Percentiles rank a stretch among this genome's conserved stretches.
These are phyloP conservation scores for Saccharomycopsis javanensis DNA, from an alignment of 805 yeast genomes.

Conservation along the genomic window DNA sequence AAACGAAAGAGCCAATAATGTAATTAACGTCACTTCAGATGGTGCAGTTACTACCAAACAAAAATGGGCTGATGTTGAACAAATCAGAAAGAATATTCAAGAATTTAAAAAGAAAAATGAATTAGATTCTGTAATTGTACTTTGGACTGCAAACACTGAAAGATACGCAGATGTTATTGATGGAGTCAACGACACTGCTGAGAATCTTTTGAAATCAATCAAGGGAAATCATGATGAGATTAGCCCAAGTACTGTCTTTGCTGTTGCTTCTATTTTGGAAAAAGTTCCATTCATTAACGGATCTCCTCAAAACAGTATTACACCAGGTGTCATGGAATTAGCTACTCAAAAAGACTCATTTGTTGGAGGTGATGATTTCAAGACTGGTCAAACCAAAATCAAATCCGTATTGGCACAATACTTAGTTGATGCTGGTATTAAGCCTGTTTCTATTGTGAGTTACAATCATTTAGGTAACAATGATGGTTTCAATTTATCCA, in stretches of 20 bases:
- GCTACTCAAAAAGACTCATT: conserved; percentile 68
- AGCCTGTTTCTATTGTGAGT: conserved; percentile 89
- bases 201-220: conserved; percentile 62
- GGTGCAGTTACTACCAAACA: conserved; percentile 45
- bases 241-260: conserved; percentile 89
- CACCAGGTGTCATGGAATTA: conserved; percentile 86
- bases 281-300: conserved; percentile 88
- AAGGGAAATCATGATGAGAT: conserved; percentile 75
- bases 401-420: conserved; percentile 96
- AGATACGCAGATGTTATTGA: conserved; percentile 69
- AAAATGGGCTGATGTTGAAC: conserved; percentile 88
- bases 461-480: conserved; percentile 95
- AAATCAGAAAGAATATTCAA: conserved; percentile 72
- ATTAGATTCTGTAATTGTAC: conserved; percentile 78
- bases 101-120: conserved; percentile 62
- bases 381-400: conserved; percentile 91
- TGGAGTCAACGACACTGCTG: conserved; percentile 85
- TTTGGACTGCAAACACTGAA: conserved; percentile 98
- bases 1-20: conserved; percentile 82
- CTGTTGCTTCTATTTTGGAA: conserved; percentile 87
- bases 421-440: conserved; percentile 94
- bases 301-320: conserved; percentile 95
- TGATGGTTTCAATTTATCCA: conserved; percentile 85
- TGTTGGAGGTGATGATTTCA: conserved; percentile 96
- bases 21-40: conserved; percentile 46